Percentiles rank a stretch among this genome's conserved stretches.
Evolutionary conservation across 1,284 basidiomycete species (phyloP).

Genomic region (Ceratobasidium sp.): DNA sequence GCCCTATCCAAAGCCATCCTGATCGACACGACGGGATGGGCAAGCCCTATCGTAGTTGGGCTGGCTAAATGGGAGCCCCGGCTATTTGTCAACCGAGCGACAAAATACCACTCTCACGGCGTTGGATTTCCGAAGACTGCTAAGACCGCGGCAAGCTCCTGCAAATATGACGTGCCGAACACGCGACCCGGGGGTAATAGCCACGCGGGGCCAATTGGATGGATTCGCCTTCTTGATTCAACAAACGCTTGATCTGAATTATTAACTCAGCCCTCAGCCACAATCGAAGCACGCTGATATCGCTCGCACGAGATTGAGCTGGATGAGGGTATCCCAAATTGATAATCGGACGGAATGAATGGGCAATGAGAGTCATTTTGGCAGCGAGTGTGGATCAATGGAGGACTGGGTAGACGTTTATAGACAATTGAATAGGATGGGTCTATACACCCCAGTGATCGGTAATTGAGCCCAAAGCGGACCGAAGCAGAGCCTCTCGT

Average conservation of each 20-base stretch:
- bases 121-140: conserved; percentile 6
- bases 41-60: conserved; percentile 6
- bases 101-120: neutral
- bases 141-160: conserved; percentile 22
- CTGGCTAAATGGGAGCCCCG: neutral
- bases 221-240: conserved; percentile 11
- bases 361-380: conserved; percentile 11
- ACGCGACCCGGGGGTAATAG: conserved; percentile 1
- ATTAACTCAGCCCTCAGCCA: conserved; percentile 28
- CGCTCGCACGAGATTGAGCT: conserved; percentile 2
- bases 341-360: conserved; percentile 17
- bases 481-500: conserved; percentile 17
- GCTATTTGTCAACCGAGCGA: conserved; percentile 9
- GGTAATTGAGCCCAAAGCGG: conserved; percentile 3
- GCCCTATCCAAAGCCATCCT: neutral
- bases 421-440: conserved; percentile 5
- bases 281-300: conserved; percentile 26
- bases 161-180: conserved; percentile 27
- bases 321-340: conserved; percentile 7
- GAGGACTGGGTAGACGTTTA: neutral
- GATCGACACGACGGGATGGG: conserved; percentile 3
- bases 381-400: neutral
- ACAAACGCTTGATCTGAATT: conserved; percentile 19
- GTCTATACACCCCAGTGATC: neutral
- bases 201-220: conserved; percentile 18